Percentiles rank a stretch among this genome's conserved stretches.
Evolutionary conservation across 345 rosid species (phyloP).

Genomic region (Microcos paniculata): DNA sequence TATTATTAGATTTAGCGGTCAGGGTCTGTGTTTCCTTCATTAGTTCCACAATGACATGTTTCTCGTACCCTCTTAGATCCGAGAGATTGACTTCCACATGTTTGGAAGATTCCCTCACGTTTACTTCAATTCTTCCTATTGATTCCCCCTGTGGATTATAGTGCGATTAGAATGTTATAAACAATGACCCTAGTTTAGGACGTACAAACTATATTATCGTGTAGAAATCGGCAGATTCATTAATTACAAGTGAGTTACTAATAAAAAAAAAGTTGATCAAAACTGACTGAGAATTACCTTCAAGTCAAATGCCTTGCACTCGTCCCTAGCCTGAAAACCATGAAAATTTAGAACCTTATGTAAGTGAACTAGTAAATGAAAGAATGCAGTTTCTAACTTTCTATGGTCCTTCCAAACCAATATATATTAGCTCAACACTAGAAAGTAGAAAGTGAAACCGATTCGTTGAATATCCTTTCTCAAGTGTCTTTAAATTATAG

Average conservation of each 20-base stretch:
- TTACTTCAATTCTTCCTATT: slow-evolving; percentile 37
- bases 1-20: slow-evolving; percentile 19
- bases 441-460: not conserved
- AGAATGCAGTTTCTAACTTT: not conserved
- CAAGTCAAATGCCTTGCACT: slow-evolving; percentile 35
- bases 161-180: not conserved
- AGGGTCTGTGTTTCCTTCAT: slow-evolving; percentile 43
- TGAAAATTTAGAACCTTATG: not conserved
- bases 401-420: not conserved
- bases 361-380: not conserved
- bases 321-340: slow-evolving; percentile 40
- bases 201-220: not conserved
- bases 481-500: not conserved
- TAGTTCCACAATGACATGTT: slow-evolving; percentile 54
- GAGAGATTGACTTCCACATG: slow-evolving; percentile 58
- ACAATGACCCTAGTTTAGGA: not conserved
- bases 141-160: slow-evolving; percentile 42
- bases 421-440: not conserved
- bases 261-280: not conserved
- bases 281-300: slow-evolving; percentile 34
- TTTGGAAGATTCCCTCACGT: slow-evolving; percentile 38
- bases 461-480: not conserved
- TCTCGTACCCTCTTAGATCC: slow-evolving; percentile 59
- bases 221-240: not conserved
- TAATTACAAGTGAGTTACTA: not conserved